Evolutionary conservation across 1,284 basidiomycete genomes (phyloP), one percentile per base, ranked within the genome.

Genomic region (Xanthoconium separans): DNA sequence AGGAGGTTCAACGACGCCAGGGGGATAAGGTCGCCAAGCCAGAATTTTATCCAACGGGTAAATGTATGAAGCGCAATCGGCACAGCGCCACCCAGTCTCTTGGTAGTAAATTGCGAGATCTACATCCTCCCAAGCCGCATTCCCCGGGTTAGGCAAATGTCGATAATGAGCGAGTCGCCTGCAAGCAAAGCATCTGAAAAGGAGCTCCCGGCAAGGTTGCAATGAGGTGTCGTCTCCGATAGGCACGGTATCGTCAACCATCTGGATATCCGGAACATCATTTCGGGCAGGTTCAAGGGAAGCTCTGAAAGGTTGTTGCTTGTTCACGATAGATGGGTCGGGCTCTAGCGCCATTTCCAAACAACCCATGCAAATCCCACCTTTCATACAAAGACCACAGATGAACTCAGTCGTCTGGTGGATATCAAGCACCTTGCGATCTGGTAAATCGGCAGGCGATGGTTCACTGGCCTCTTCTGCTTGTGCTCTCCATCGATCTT

Each of bases 11-110:
- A 77, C 66, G 29, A 83, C 84, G 57, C 79, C 77, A 2, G 79
- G 69, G 29, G 89, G 89, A 63, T 82, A 85, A 9, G 91, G 87
- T 36, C 93, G 80, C 95, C 95, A 98, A 1, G 93, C 95, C 41
- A 97, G 77, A 58, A 98, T 91, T 69, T 88, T 87, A 69, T 97
- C 93, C n/a, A 94, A 74, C 2, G 73, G 67, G 65, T 86, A 86
- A 12, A 76, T 74, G 69, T 81, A 95, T 9, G 85, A 89, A n/a
- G 76, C 72, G 66, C 94, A 97, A 61, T 93, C 86, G 11, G 79
- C 77, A 64, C 94, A 96, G 29, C 81, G 73, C 90, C 91, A 95
- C n/a, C 75, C 75, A 12, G 78, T 77, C 10, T 69, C 56, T 61
- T 93, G 90, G 65, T 91, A 93, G 59, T 85, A 74, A 13, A 65